Base-by-base conservation (phyloP, 2,329 filamentous ascomycete genomes). In the Waltergamsia citrina region DNA sequence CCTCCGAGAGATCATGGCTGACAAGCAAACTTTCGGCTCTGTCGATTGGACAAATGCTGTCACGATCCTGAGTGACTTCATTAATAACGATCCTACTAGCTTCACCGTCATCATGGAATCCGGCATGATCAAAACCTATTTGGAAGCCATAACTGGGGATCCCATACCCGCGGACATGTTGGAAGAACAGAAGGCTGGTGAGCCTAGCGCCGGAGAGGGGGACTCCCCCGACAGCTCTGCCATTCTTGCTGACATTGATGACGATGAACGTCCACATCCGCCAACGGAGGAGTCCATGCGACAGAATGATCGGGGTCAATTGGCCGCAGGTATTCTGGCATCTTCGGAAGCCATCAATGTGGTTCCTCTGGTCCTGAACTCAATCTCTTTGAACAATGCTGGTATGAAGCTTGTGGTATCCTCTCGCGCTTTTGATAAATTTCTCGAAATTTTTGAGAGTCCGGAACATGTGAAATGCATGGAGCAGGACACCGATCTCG, bases 1-100 rank as follows among this genome's bases (percentile, higher is more conserved):
- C 37, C 69, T 99, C 33, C 79, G 85, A 35, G 71, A 78, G 24
- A 85, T 98, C 29, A 82, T 95, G 42, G 78, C 81, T 42, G 82
- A 94, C 47, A 80, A 84, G 24, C 67, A 67, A 34, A 68, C 79
- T 24, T 99, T 88, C 52, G 92, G 92, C 10, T 92, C 90, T 3
- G 81, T 92, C 38, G 86, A 96, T 5, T 99, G 92, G 92, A 94
- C 87, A 32, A 88, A 88, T 53, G 83, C 87, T 6, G 85, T 94
- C 41, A 88, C 81, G 35, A 90, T 95, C 37, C 66, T 98, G 33
- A 92, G 85, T 51, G 90, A 86, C 47, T 98, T 98, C 57, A 94
- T 99, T 48, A 93, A 99, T 59, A 95, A 96, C 51, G 92, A 98
- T 50, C 92, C 92, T 0, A 98, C 92, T 1, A 98, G 92, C 56